Base-by-base conservation (phyloP, 768 basidiomycete species). In the Lactifluus subvellereus region DNA sequence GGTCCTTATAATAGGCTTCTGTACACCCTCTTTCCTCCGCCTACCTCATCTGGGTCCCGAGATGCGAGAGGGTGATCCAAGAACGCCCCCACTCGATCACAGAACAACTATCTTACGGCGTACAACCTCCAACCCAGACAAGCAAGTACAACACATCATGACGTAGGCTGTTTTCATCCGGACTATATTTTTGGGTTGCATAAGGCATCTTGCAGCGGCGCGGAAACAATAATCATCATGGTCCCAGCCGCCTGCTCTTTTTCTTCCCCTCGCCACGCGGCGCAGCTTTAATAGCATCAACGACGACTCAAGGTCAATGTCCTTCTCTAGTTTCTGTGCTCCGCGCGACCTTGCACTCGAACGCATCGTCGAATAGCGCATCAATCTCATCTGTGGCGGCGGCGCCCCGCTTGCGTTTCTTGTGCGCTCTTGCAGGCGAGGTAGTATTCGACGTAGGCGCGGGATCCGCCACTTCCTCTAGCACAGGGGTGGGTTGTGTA, bases 361-460 rank as follows among this genome's bases (percentile, higher is more conserved):
- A 69, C 20, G 76, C 76, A 49, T 76, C 70, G 45, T 82, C 78
- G 71, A 94, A 94, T 10, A 92, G 74, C 3, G 75, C 80, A 60
- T 93, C 91, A 57, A 94, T 93, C 71, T 89, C 90, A 67, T 92
- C 85, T 51, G 77, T 80, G 6, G 74, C 80, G 7, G 74, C 65
- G 27, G 56, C 71, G 68, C 80, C 76, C 51, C 80, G 80, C 72
- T 84, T 85, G 27, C 78, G 74, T 69, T 80, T 81, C 67, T 72
- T 73, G 48, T 65, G 68, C 47, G 22, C 53, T 43, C 60, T 62
- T 30, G 42, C 33, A 40, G 59, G 20, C 6, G 51, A 51, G 14
- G 45, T 18, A 9, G 18, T 4, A 47, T 27, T 1, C 22, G 47
- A 48, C 3, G 22, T 30, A 11, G 38, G 16, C 11, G 60, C 47